Base-by-base conservation (phyloP, 2,329 filamentous ascomycete species). In the Botryotinia calthae region DNA sequence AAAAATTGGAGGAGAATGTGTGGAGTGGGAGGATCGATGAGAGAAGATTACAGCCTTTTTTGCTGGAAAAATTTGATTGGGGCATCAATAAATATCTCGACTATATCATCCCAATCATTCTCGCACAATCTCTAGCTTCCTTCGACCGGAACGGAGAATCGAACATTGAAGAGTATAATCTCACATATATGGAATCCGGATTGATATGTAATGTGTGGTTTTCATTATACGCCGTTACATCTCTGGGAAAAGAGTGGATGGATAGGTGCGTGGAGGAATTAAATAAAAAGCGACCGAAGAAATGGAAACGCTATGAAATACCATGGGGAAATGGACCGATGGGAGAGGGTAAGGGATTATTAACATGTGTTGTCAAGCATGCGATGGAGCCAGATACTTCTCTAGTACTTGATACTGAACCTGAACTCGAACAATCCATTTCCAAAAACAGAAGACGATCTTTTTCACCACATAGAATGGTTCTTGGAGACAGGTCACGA, bases 1-100 rank as follows among this genome's bases (percentile, higher is more conserved):
- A 44, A n/a, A 62, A 28, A 22, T 16, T 73, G 40, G 20, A 54
- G 46, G 31, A 67, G 42, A 28, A 65, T 37, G 6, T 61, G 3
- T 58, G 48, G 37, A 62, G 25, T 22, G 67, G 42, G 25, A 44
- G 12, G 20, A 16, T 70, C 12, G 48, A 75, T 63, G 73, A 76
- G 72, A 46, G 61, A 34, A 40, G 62, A 18, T 20, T 73, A 25
- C 74, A 70, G 20, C 28, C 59, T 40, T 76, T 76, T 34, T 40
- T 76, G 4, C 28, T 54, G 48, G 59, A 73, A 2, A 75, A 75
- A 2, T 75, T 75, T 58, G 62, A 76, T 62, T 76, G 74, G 74
- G 74, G 48, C 1, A 48, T 72, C 34, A 71, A 66, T 25, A 58
- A 58, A 44, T 76, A 72, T 66, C 62, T 72, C 25, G 73, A 58